These are phyloP conservation scores for Aspergillus novoparasiticus DNA, from an alignment of 2,329 filamentous ascomycete genomes.

Conservation along the genomic window DNA sequence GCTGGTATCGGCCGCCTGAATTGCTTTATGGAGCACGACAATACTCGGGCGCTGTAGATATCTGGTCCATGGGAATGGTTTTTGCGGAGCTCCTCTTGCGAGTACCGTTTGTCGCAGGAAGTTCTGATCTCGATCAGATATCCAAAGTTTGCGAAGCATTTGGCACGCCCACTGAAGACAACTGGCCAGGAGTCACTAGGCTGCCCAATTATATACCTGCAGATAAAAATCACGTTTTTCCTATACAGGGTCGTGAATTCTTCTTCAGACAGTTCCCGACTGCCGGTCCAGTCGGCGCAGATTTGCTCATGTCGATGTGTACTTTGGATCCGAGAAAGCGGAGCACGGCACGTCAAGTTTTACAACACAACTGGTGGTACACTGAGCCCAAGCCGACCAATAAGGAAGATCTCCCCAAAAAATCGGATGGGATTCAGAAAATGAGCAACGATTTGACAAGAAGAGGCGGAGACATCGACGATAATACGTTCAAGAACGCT, in stretches of 20 bases:
- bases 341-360: slow-evolving; percentile 73
- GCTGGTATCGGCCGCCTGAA: slow-evolving; percentile 95
- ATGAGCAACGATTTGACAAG: slow-evolving; percentile 82
- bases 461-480: slow-evolving; percentile 70
- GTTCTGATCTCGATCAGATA: slow-evolving; percentile 85
- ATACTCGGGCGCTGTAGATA: slow-evolving; percentile 87
- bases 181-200: slow-evolving; percentile 88
- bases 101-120: slow-evolving; percentile 79
- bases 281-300: slow-evolving; percentile 79
- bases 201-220: slow-evolving; percentile 79
- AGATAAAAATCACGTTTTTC: slow-evolving; percentile 59
- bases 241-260: slow-evolving; percentile 64
- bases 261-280: slow-evolving; percentile 78
- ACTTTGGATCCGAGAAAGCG: slow-evolving; percentile 83
- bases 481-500: slow-evolving; percentile 68
- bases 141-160: slow-evolving; percentile 80
- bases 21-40: slow-evolving; percentile 86
- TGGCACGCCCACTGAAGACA: slow-evolving; percentile 88
- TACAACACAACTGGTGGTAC: slow-evolving; percentile 85
- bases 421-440: slow-evolving; percentile 71
- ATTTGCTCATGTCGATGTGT: slow-evolving; percentile 83
- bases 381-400: slow-evolving; percentile 79
- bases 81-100: slow-evolving; percentile 89
- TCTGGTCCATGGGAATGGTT: slow-evolving; percentile 92
- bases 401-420: slow-evolving; percentile 79